These are phyloP conservation scores for Durio zibethinus DNA, from an alignment of 345 rosid genomes.

Conservation along the genomic window DNA sequence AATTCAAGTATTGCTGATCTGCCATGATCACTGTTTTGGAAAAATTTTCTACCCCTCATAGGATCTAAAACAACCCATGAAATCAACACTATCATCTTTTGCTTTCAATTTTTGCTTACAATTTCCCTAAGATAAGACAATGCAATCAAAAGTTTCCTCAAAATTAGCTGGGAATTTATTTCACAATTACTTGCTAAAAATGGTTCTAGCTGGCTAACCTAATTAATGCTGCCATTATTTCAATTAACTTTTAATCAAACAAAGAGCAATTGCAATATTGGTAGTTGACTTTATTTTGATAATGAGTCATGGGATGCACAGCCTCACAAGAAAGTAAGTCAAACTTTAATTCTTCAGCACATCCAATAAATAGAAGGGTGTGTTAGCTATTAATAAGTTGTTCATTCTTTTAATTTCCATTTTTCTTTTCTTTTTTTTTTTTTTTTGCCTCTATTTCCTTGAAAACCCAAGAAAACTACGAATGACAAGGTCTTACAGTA, in stretches of 20 bases:
- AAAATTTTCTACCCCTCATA: not conserved
- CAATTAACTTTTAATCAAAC: constrained; percentile 14
- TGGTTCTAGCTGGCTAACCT: not conserved
- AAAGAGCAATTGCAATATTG: not conserved
- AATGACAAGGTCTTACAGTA: not conserved
- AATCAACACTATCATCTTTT: not conserved
- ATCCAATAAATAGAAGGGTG: constrained; percentile 17
- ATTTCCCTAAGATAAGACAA: not conserved
- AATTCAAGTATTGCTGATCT: not conserved
- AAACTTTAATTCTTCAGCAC: constrained; percentile 37
- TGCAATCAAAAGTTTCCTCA: not conserved
- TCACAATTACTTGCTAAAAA: constrained; percentile 3
- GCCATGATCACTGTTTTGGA: not conserved
- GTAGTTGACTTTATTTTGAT: constrained; percentile 31
- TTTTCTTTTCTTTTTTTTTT: not conserved
- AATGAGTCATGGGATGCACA: constrained; percentile 17
- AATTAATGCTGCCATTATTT: constrained; percentile 7
- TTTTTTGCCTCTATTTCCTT: not conserved
- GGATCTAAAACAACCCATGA: no score
- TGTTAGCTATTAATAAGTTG: not conserved
- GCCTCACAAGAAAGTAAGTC: constrained; percentile 37
- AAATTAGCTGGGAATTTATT: constrained; percentile 2
- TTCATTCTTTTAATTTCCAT: not conserved
- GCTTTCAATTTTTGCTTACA: not conserved
- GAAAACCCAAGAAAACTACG: not conserved